Percentiles rank a stretch among this genome's conserved stretches.
Evolutionary conservation across 2,329 filamentous ascomycete species (phyloP).

Genomic region (Pseudogymnoascus sp.): DNA sequence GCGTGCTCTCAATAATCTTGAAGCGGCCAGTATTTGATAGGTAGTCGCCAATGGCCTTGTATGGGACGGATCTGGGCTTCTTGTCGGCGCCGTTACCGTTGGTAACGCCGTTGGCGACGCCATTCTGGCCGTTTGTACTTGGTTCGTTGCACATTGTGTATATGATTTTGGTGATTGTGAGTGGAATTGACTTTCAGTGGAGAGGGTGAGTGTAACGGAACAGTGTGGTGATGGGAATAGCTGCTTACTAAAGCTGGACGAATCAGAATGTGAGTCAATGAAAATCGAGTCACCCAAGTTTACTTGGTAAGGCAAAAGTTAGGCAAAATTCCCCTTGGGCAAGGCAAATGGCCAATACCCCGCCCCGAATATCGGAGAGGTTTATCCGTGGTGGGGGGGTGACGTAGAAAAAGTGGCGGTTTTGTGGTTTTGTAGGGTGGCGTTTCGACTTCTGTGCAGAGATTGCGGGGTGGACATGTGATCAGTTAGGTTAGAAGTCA

Average conservation of each 20-base stretch:
- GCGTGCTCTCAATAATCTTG: conserved; percentile 74
- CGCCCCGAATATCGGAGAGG: neutral
- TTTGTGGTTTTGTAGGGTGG: neutral
- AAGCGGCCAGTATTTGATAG: conserved; percentile 64
- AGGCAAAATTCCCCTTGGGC: neutral
- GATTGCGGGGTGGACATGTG: neutral
- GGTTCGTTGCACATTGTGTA: neutral
- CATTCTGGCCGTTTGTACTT: conserved; percentile 4
- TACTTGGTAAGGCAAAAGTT: neutral
- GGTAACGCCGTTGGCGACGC: neutral
- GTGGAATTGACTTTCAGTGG: neutral
- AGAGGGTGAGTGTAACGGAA: conserved; percentile 2
- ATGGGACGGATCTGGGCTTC: conserved; percentile 28
- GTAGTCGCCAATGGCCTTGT: conserved; percentile 67
- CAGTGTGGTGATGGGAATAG: conserved; percentile 7
- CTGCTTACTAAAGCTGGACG: conserved; percentile 2
- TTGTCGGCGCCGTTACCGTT: neutral
- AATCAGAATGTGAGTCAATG: conserved; percentile 8
- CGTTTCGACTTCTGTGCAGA: neutral
- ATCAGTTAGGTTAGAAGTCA: neutral
- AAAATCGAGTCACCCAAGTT: conserved; percentile 3
- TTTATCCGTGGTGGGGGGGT: neutral
- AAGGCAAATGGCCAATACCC: neutral
- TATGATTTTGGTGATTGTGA: neutral
- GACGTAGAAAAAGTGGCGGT: neutral